A percentile compares a stretch with the other conserved stretches of the same genome.
These are phyloP conservation scores for Helianthus tuberosus DNA, from an alignment of 129 eudicot species.

Conservation along the genomic window DNA sequence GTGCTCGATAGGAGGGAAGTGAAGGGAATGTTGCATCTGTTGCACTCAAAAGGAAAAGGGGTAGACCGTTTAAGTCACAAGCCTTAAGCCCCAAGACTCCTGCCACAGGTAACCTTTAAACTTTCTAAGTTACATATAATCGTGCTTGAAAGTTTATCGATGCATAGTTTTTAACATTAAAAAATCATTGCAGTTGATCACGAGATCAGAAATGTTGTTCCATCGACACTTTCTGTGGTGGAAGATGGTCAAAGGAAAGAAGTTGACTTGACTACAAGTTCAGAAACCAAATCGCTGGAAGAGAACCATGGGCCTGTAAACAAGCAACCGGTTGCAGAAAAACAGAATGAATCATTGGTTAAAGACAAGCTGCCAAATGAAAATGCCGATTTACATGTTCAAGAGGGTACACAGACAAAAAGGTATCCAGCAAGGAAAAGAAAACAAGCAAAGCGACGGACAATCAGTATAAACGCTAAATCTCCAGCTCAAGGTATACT, in stretches of 20 bases:
- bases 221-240: not conserved
- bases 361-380: slow-evolving; percentile 26
- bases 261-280: slow-evolving; percentile 27
- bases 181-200: slow-evolving; percentile 29
- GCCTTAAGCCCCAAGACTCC: slow-evolving; percentile 22
- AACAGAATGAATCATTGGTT: slow-evolving; percentile 7
- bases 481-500: slow-evolving; percentile 40
- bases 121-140: not conserved
- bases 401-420: slow-evolving; percentile 12
- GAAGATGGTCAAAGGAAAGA: slow-evolving; percentile 28
- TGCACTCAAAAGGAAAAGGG: slow-evolving; percentile 55
- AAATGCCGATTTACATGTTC: slow-evolving; percentile 17
- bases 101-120: slow-evolving; percentile 34
- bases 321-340: slow-evolving; percentile 21
- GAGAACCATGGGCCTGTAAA: slow-evolving; percentile 27
- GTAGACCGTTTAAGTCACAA: slow-evolving; percentile 53
- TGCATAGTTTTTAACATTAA: slow-evolving; percentile 1
- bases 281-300: slow-evolving; percentile 16
- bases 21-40: slow-evolving; percentile 35
- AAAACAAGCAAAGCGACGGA: slow-evolving; percentile 39
- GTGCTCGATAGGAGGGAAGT: slow-evolving; percentile 42
- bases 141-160: not conserved
- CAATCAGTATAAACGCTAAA: slow-evolving; percentile 32
- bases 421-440: slow-evolving; percentile 34
- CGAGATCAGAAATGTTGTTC: slow-evolving; percentile 26